Base-by-base conservation (phyloP, 192 early-diverging fungal species). In the Backusella tarrabulga region DNA sequence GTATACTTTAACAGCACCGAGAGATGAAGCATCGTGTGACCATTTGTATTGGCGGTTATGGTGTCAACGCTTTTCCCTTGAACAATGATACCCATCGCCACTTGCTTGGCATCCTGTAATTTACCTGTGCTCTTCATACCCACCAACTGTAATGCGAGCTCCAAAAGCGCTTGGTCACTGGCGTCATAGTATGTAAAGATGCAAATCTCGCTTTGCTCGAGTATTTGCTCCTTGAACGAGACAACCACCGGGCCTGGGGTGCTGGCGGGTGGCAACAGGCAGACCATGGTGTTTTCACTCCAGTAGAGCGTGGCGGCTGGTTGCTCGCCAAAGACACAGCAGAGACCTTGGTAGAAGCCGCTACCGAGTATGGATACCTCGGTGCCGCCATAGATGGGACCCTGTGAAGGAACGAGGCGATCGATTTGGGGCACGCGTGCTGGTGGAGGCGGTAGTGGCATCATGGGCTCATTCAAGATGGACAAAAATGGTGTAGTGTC, bases 91-190 rank as follows among this genome's bases (percentile, higher is more conserved):
- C 85, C 83, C 88, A 92, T 86, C 15, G 94, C 94, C 68, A 94
- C 88, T 46, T 92, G 84, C 21, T 92, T 83, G 11, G 94, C 92
- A 80, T 93, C 89, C 56, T 94, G 92, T 42, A 95, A 71, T 76
- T 90, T 91, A n/a, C 91, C 95, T 1, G 89, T 91, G 86, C 94
- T 92, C 77, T 92, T 87, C 73, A 98, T 77, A 21, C 97, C 97
- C 0, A 97, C 90, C 0, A 96, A 91, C 67, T 96, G 95, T 68
- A 98, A 84, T 4, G 95, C 93, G 26, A 98, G 87, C 76, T 97
- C 96, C 82, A 96, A 90, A 73, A 98, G 80, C n/a, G 94, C 93
- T 50, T 93, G 89, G 81, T 98, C 97, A 26, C 93, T 88, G 77
- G 97, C 82, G 68, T 86, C 83, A 75, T 78, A 84, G 35, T 86